These are phyloP conservation scores for Vanderwaltozyma tropicalis DNA, from an alignment of 805 yeast genomes.

Conservation along the genomic window DNA sequence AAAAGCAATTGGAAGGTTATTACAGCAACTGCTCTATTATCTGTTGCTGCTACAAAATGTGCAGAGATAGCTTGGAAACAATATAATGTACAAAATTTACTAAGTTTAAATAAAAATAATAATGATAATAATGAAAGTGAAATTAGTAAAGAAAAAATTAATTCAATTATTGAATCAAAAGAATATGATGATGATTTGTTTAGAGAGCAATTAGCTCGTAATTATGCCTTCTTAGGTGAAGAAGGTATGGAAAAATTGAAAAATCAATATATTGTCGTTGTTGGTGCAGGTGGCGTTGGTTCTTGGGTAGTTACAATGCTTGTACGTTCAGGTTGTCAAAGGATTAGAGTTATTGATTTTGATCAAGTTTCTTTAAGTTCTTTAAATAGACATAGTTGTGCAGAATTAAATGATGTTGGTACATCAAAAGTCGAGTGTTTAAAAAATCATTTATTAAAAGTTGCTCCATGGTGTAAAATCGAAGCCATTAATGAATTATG, in stretches of 20 bases:
- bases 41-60: constrained; percentile 25
- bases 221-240: constrained; percentile 83
- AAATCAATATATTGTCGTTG: constrained; percentile 60
- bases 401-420: constrained; percentile 86
- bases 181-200: constrained; percentile 58
- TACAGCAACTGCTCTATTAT: constrained; percentile 25
- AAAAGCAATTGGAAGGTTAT: constrained; percentile 20
- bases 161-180: not conserved
- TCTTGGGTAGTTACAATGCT: constrained; percentile 92
- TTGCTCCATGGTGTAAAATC: constrained; percentile 91
- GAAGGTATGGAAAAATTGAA: constrained; percentile 72
- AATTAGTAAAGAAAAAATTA: not conserved
- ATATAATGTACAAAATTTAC: constrained; percentile 5
- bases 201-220: constrained; percentile 86
- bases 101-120: too few species aligned
- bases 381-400: constrained; percentile 89
- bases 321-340: constrained; percentile 80
- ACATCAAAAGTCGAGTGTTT: constrained; percentile 78
- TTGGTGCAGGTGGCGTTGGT: constrained; percentile 98
- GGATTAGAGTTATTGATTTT: constrained; percentile 75
- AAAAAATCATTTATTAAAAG: constrained; percentile 49
- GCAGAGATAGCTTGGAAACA: constrained; percentile 21
- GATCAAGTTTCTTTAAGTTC: constrained; percentile 93
- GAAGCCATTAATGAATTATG: constrained; percentile 73
- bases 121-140: not conserved